Base-by-base conservation (phyloP, 2,329 filamentous ascomycete species). In the Didymella keratinophila region DNA sequence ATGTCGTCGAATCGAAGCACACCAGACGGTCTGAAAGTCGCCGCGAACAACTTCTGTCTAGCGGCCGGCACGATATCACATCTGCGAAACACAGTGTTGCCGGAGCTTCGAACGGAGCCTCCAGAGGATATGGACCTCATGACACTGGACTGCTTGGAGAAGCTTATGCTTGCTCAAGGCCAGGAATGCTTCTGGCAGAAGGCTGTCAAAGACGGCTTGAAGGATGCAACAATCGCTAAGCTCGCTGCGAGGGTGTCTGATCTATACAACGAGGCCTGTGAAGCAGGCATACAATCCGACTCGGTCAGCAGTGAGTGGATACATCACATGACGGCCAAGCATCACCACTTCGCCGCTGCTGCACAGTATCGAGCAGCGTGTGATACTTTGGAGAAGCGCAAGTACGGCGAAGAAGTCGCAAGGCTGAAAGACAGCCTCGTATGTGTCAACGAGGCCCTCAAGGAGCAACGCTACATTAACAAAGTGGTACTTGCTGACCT, bases 181-280 rank as follows among this genome's bases (percentile, higher is more conserved):
- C 95, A 99, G 73, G 95, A 99, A 79, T 98, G 93, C 74, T 98
- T 95, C 78, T 99, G 95, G 95, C 90, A 95, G 68, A 98, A 97
- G 75, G 94, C 95, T 0, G 93, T 96, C 58, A 93, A 96, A 81
- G 94, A 97, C 73, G 88, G 89, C 23, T 87, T 97, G 79, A 97
- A 96, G 76, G 95, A 99, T 74, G 90, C 88, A 1, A 92, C 90
- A 0, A 96, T 99, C 61, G 91, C 95, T 2, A 95, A 96, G 74
- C 83, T 99, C 18, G 93, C 95, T 4, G 92, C 92, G 3, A 88
- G 92, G 61, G 93, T 98, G 4, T 96, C 92, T 2, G 95, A 99
- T 71, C 85, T 96, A 42, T 99, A 98, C 78, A 90, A 88, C 52
- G 82, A 89, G 52, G 92, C 93, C 0, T 89, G 91, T 7, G 94